Evolutionary conservation across 495 filamentous ascomycete species (phyloP).

Genomic region (Penicillium bovifimosum): DNA sequence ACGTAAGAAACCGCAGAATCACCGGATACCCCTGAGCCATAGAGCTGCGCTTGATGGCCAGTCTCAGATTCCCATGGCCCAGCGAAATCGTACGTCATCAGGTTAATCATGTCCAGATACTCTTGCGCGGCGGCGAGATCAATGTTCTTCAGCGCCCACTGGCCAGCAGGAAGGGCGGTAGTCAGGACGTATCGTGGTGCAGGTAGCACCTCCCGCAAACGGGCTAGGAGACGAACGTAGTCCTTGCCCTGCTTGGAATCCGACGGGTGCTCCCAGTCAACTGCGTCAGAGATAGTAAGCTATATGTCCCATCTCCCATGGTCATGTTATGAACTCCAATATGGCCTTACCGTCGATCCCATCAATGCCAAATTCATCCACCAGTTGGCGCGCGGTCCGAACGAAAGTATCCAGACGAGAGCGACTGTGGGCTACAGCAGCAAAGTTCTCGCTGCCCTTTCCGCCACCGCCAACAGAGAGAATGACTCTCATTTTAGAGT

Average conservation of each 20-base stretch:
- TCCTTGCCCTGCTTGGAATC: conserved; percentile 62
- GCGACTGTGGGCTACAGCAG: conserved; percentile 60
- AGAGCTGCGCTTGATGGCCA: conserved; percentile 79
- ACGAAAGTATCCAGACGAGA: conserved; percentile 64
- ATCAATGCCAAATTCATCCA: conserved; percentile 72
- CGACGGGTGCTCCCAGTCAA: conserved; percentile 88
- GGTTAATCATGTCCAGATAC: conserved; percentile 73
- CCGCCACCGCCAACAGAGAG: conserved; percentile 85
- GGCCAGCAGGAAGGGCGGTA: conserved; percentile 75
- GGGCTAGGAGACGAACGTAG: conserved; percentile 66
- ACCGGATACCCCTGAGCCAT: conserved; percentile 59
- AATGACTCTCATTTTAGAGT: conserved; percentile 71
- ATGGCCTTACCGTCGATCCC: conserved; percentile 69
- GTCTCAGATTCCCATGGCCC: conserved; percentile 66
- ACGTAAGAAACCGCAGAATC: conserved; percentile 63
- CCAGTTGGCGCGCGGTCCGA: conserved; percentile 60
- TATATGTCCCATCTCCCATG: not conserved
- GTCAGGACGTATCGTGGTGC: conserved; percentile 68
- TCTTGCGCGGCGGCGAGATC: conserved; percentile 58
- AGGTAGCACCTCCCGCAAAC: conserved; percentile 66
- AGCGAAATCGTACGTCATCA: conserved; percentile 86
- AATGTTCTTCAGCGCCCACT: conserved; percentile 71
- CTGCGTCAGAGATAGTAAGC: conserved; percentile 35
- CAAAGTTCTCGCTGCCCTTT: conserved; percentile 71
- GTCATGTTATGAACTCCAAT: not conserved